Evolutionary conservation across 345 rosid genomes (phyloP), one percentile per base, ranked within the genome.

Genomic region (Brassica incana): DNA sequence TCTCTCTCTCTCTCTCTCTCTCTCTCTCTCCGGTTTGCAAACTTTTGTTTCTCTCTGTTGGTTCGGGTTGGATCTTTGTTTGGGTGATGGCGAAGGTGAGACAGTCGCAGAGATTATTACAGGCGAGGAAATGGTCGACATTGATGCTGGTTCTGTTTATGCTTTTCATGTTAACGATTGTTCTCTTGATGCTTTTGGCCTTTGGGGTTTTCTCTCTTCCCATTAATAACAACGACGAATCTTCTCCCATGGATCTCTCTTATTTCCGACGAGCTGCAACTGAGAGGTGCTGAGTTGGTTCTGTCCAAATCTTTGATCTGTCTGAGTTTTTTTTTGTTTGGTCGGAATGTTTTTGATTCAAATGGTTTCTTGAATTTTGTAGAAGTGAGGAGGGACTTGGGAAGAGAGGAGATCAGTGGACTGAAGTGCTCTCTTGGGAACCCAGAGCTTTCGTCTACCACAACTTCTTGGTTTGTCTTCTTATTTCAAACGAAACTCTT

Each of bases 401-500:
- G 77, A 76, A 78, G 76, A 89, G 91, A 86, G 90, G 86, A 56
- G 88, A 89, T 78, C 93, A 90, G 81, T 90, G 97, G 99, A 92
- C 94, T 23, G 93, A 95, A 85, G 85, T 95, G 67, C 77, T 92
- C 62, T 87, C 99, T 12, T 92, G 97, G 97, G 97, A 92, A 83
- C 99, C 99, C 10, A 83, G 97, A 73, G 95, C 97, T 75, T 88
- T 86, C 74, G 50, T 95, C 56, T 92, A 91, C 82, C 99, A 92
- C 36, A 88, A 85, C 81, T 92, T 95, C 79, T 82, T 95, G 97
- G 99, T 92, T 67, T 77, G 91, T 82, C 3, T 81, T 27, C 12
- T 62, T 32, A 8, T 45, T 66, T 58, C 40, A 2, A 59, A 58
- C 45, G 40, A 74, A 30, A 7, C 7, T 0, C 56, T 48, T 48